A percentile compares a stretch with the other conserved stretches of the same genome.
Conservation (phyloP, 331 rosid genomes). For the Saraca asoca region DNA sequence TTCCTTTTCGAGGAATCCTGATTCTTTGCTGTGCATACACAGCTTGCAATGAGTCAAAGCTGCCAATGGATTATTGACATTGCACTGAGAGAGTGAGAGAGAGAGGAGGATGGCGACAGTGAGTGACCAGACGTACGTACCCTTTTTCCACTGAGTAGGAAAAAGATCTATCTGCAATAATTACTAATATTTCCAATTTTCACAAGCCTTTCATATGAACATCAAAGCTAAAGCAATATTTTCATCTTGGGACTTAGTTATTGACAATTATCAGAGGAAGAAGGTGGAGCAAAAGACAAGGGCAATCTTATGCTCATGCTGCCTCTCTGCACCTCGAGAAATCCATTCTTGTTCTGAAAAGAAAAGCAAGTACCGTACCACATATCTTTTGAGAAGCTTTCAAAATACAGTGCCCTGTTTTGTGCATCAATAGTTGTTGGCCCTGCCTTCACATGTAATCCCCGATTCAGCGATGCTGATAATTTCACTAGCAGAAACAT, state of each 20-base stretch:
- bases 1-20: slow-evolving; percentile 31
- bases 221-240: too few species aligned
- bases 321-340: slow-evolving; percentile 28
- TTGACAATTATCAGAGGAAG: slow-evolving; percentile 30
- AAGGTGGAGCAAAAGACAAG: slow-evolving; percentile 32
- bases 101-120: slow-evolving; percentile 35
- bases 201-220: slow-evolving; percentile 21
- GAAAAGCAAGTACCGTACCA: slow-evolving; percentile 6
- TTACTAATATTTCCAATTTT: slow-evolving; percentile 11
- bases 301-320: slow-evolving; percentile 10
- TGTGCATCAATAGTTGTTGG: not conserved
- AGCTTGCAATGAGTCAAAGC: slow-evolving; percentile 40
- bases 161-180: slow-evolving; percentile 30
- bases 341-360: slow-evolving; percentile 1
- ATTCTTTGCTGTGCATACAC: slow-evolving; percentile 37
- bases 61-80: slow-evolving; percentile 41
- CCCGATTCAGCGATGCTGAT: slow-evolving; percentile 30
- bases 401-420: too few species aligned
- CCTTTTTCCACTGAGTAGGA: slow-evolving; percentile 18
- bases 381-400: too few species aligned
- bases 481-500: not conserved
- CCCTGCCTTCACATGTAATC: slow-evolving; percentile 33
- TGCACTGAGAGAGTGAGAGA: slow-evolving; percentile 29
- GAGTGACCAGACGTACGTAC: slow-evolving; percentile 34
- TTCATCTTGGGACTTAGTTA: slow-evolving; percentile 29